These are phyloP conservation scores for Eucalyptus regnans DNA, from an alignment of 345 rosid genomes.

Conservation along the genomic window DNA sequence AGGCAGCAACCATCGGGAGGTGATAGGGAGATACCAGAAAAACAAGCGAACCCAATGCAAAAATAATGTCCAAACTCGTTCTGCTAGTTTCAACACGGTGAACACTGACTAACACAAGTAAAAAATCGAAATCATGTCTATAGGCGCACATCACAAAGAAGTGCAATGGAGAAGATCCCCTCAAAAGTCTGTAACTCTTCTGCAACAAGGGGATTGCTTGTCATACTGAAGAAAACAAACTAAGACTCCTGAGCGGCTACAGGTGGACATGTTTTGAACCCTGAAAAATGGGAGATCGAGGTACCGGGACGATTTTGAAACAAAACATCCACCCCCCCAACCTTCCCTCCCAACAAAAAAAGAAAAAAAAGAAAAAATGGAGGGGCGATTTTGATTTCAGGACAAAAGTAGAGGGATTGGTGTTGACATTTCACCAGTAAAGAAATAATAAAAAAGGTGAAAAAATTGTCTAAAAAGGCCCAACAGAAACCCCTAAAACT, in stretches of 20 bases:
- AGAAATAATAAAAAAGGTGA: no score
- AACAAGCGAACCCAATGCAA: background rate
- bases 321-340: no score
- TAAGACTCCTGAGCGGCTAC: background rate
- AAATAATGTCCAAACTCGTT: background rate
- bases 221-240: background rate
- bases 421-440: background rate
- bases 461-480: background rate
- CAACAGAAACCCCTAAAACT: background rate
- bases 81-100: background rate
- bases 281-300: background rate
- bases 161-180: background rate
- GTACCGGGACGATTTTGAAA: background rate
- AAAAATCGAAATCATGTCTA: background rate
- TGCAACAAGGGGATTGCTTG: background rate
- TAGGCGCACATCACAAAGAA: no score
- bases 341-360: no score
- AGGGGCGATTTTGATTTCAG: background rate
- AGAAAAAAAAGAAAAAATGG: no score
- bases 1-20: background rate
- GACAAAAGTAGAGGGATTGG: background rate
- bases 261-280: background rate
- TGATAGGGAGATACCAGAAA: background rate
- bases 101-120: background rate
- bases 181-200: background rate